Conservation (phyloP, 108 stramenopile species). For the Cyclotella kingstonii region DNA sequence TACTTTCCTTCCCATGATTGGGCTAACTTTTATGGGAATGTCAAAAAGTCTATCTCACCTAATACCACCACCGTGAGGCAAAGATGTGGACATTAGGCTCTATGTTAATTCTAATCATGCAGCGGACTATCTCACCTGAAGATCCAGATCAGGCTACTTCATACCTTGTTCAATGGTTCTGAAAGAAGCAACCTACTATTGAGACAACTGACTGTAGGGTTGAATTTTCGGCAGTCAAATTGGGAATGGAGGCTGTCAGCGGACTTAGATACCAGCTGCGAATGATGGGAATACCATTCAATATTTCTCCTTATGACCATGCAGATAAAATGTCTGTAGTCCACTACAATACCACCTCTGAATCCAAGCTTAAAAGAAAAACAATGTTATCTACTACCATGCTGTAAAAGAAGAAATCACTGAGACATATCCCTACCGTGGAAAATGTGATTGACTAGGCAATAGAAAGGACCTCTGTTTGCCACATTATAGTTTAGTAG, state of each 20-base stretch:
- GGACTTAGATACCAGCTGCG: conserved; percentile 37
- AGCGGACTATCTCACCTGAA: conserved; percentile 20
- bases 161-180: conserved; percentile 32
- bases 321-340: conserved; percentile 14
- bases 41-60: too few species aligned
- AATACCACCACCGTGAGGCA: conserved; percentile 14
- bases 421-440: too few species aligned
- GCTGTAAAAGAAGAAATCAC: too few species aligned
- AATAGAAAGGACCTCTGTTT: too few species aligned
- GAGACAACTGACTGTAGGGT: conserved; percentile 20
- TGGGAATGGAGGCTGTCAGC: conserved; percentile 30
- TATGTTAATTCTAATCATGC: conserved; percentile 37
- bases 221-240: background rate
- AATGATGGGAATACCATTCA: conserved; percentile 43
- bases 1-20: conserved; percentile 3
- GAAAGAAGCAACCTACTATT: conserved; percentile 26
- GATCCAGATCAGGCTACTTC: conserved; percentile 23
- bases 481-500: too few species aligned
- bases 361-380: background rate
- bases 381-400: background rate
- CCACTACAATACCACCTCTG: too few species aligned
- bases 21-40: too few species aligned
- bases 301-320: conserved; percentile 20
- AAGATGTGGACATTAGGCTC: conserved; percentile 1
- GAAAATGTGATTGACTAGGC: too few species aligned